Conservation (phyloP, 148 eudicot species). For the Rhododendron kiyosumense region DNA sequence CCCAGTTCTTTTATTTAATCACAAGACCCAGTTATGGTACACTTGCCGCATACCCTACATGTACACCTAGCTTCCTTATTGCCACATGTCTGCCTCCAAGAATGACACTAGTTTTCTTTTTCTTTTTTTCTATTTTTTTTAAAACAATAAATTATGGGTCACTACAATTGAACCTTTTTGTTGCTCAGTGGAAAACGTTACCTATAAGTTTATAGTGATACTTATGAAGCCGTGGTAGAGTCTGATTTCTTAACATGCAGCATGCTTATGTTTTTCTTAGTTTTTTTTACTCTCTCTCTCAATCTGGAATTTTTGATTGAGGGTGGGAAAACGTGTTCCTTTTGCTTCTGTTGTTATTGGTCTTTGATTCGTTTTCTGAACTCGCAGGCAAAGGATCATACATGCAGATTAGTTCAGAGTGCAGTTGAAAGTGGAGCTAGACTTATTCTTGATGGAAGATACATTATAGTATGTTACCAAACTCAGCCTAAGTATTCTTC, state of each 20-base stretch:
- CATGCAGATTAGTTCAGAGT: slow-evolving; percentile 44
- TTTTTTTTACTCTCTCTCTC: not conserved
- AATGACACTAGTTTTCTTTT: too few species aligned
- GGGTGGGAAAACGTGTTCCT: not conserved
- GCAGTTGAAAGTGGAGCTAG: slow-evolving; percentile 53
- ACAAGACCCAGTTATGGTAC: too few species aligned
- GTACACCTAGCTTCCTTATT: too few species aligned
- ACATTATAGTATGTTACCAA: slow-evolving; percentile 33
- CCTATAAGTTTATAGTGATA: not conserved
- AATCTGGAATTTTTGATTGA: not conserved
- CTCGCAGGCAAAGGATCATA: slow-evolving; percentile 53
- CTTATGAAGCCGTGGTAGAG: not conserved
- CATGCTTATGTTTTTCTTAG: not conserved
- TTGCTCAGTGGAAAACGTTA: not conserved
- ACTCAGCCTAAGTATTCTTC: not conserved
- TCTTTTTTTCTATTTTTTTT: too few species aligned
- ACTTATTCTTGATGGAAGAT: slow-evolving; percentile 65
- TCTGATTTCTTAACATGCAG: not conserved
- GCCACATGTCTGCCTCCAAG: too few species aligned
- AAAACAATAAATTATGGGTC: too few species aligned
- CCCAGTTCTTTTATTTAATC: too few species aligned
- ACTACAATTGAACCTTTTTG: too few species aligned
- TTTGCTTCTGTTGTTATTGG: not conserved
- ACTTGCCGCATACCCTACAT: too few species aligned
- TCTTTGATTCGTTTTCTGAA: not conserved